Evolutionary conservation across 768 basidiomycete species (phyloP).

Genomic region (Rhizopogon salebrosus): DNA sequence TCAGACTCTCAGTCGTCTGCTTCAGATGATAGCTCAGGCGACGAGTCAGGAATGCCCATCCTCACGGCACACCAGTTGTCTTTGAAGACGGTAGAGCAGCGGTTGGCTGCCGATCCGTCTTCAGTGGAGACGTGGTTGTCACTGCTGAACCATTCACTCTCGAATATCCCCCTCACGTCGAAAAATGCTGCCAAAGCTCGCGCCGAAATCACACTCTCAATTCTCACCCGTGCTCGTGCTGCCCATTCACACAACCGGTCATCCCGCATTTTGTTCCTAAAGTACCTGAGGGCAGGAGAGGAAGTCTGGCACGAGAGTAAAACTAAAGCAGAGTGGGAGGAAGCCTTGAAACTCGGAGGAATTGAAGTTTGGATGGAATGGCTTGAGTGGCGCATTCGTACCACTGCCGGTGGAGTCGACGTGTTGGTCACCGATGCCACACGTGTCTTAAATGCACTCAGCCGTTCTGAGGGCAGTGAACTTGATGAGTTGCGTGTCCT

Average conservation of each 20-base stretch:
- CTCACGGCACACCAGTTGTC: slow-evolving; percentile 55
- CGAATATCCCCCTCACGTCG: slow-evolving; percentile 53
- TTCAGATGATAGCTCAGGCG: slow-evolving; percentile 30
- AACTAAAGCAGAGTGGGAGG: slow-evolving; percentile 63
- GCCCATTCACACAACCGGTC: slow-evolving; percentile 46
- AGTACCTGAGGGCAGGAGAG: slow-evolving; percentile 68
- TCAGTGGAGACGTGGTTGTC: slow-evolving; percentile 57
- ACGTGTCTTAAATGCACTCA: slow-evolving; percentile 41
- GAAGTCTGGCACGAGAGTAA: slow-evolving; percentile 61
- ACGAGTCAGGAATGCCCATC: slow-evolving; percentile 23
- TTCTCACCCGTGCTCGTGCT: slow-evolving; percentile 59
- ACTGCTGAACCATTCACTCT: slow-evolving; percentile 58
- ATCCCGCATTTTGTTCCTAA: slow-evolving; percentile 50
- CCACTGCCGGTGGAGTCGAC: slow-evolving; percentile 41
- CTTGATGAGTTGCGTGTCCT: slow-evolving; percentile 53
- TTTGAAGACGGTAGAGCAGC: slow-evolving; percentile 53
- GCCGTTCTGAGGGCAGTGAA: slow-evolving; percentile 39
- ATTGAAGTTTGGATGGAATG: slow-evolving; percentile 72
- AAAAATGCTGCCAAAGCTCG: slow-evolving; percentile 67
- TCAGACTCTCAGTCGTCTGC: slow-evolving; percentile 32
- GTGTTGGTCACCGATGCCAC: slow-evolving; percentile 48
- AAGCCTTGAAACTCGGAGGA: slow-evolving; percentile 47
- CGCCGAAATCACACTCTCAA: slow-evolving; percentile 64
- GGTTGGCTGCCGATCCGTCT: slow-evolving; percentile 44
- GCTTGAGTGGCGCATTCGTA: slow-evolving; percentile 70